Evolutionary conservation across 768 basidiomycete genomes (phyloP).

Genomic region (Collybia sordida): DNA sequence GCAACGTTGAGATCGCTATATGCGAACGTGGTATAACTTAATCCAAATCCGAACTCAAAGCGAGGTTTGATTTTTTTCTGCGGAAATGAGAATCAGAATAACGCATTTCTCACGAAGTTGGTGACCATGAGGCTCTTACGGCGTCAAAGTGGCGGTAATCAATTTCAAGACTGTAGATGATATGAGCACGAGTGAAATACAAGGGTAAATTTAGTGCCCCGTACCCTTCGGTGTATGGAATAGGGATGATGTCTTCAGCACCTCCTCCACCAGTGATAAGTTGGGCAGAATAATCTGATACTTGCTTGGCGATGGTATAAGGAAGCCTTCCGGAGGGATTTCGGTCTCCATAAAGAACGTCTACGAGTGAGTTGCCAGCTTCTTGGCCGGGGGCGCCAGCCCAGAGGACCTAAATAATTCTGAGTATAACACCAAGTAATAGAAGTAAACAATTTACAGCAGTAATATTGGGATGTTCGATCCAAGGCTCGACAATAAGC

Average conservation of each 20-base stretch:
- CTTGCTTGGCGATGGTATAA: constrained; percentile 69
- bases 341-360: constrained; percentile 68
- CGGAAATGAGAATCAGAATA: background rate
- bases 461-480: constrained; percentile 70
- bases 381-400: constrained; percentile 70
- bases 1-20: constrained; percentile 60
- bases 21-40: constrained; percentile 82
- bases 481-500: constrained; percentile 63
- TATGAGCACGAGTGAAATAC: background rate
- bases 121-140: constrained; percentile 30
- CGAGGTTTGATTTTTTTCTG: constrained; percentile 73
- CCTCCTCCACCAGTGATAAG: constrained; percentile 34
- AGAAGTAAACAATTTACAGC: constrained; percentile 44
- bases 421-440: constrained; percentile 8
- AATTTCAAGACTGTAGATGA: constrained; percentile 48
- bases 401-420: constrained; percentile 49
- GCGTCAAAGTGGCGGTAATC: constrained; percentile 77
- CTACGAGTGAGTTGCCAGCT: constrained; percentile 67
- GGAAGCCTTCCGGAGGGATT: constrained; percentile 72
- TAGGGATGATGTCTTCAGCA: constrained; percentile 38
- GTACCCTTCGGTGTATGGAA: constrained; percentile 60
- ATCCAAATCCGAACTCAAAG: constrained; percentile 88
- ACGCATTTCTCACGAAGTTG: too few species aligned
- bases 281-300: constrained; percentile 58
- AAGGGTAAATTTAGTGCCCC: background rate